Base-by-base conservation (phyloP, 1,284 basidiomycete species). In the Rhodotorula sp. region DNA sequence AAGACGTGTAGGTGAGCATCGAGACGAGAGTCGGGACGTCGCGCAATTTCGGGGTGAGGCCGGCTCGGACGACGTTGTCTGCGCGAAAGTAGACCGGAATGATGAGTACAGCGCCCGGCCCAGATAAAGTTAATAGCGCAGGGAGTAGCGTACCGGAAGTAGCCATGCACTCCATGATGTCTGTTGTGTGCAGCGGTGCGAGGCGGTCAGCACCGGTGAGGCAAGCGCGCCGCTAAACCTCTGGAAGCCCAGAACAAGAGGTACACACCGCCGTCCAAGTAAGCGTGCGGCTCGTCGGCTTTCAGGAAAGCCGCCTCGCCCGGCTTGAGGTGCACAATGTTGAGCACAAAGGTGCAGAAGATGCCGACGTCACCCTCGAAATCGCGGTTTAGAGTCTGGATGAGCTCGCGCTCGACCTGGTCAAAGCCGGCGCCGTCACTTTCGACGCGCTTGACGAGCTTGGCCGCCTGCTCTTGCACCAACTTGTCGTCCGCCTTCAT, bases 61-160 rank as follows among this genome's bases (percentile, higher is more conserved):
- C 97, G 2, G 97, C 97, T 60, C 97, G 91, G 69, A 99, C 97
- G 80, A 99, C 97, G 81, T 99, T 99, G 84, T 99, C 95, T 69
- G 71, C 8, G 18, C 31, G 19, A 66, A 21, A 18, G 34, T 2
- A 28, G 14, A 8, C n/a, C 50, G 14, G 23, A 10, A 16, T 18
- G 26, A 61, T 45, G 23, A 57, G 49, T 14, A 19, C 18, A 18
- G 19, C 23, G 47, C 31, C n/a, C n/a, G n/a, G 12, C 47, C 59
- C 64, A 23, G 34, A 72, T 21, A 1, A 6, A 28, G 16, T 7
- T 43, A 43, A 1, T 7, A 2, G 5, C 12, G 50, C 31, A 12
- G 3, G 15, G 0, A 1, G 49, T 4, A 1, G 19, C 65, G 56
- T 21, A 76, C 76, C 76, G 1, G 93, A 95, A 67, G 93, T 95